Evolutionary conservation across 768 basidiomycete genomes (phyloP), one percentile per base, ranked within the genome.

Genomic region (Mycena floridula): DNA sequence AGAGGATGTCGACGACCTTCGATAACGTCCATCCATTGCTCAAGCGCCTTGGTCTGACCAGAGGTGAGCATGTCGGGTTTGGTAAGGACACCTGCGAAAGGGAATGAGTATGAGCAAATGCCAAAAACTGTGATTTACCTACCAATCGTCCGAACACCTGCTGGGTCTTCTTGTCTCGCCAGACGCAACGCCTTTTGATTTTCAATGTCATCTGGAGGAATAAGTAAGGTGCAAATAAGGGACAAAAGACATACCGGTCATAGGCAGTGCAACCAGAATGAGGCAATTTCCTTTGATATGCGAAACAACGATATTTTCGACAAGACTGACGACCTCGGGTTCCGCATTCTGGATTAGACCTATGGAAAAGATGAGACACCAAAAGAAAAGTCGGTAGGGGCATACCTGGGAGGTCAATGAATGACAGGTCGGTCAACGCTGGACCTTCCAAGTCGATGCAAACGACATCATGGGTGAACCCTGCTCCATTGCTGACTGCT

Each of bases 201-300:
- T 50, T 80, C 72, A 40, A 77, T 72, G 44, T 82, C 80, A 41
- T 77, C 79, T 80, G n/a, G n/a, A n/a, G n/a, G n/a, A n/a, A n/a
- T n/a, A 42, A 9, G 30, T 1, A n/a, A 20, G 7, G 32, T 8
- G n/a, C n/a, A n/a, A n/a, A n/a, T n/a, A 16, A 23, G 13, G 24
- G 23, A 15, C 3, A 35, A 35, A 24, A 37, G n/a, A 54, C 59
- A 22, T 39, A 75, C 75, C 76, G 47, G 69, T 72, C 75, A 77
- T 76, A 0, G 76, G 73, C 7, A 77, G 54, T 2, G 76, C 69
- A 1, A 79, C 66, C 4, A 81, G 59, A 23, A 81, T 80, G 27
- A 81, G 56, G 46, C 68, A 72, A 43, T 77, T 76, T 11, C 71
- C 72, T 36, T 59, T 49, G 44, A 81, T 77, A 47, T 77, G 65